Evolutionary conservation across 768 basidiomycete genomes (phyloP), one percentile per base, ranked within the genome.

Genomic region (Kwoniella bestiolae): DNA sequence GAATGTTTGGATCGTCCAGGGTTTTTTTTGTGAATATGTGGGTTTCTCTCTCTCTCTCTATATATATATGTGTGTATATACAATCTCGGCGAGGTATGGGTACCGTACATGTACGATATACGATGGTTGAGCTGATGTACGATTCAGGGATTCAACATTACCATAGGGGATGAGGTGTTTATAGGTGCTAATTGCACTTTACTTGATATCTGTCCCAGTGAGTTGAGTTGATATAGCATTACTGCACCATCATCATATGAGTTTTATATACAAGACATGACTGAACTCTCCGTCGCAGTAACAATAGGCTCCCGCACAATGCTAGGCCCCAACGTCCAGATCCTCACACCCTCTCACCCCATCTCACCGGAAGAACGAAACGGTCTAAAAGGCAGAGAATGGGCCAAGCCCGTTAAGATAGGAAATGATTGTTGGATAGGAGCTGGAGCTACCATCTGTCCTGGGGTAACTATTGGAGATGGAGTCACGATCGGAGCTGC

Each of bases 391-490:
- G 80, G 79, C 1, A 69, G 70, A 31, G 81, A 83, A 68, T 71
- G 65, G 60, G 76, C 79, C 18, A 71, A 70, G 32, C 72, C 79
- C 14, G 76, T 83, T 45, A 55, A 31, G 1, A 79, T 83, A 23
- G 82, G 77, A 5, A 67, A 79, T 14, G 82, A 83, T 61, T 79
- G 76, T 64, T 83, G 82, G 82, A 71, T 83, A 26, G 81, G 81
- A 0, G 82, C 77, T 0, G 66, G 68, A 14, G 81, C 73, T 0
- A 72, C 70, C 32, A 68, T 83, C 25, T 49, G 74, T 2, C 71
- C 77, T 2, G 77, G 78, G 3, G 78, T 82, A 2, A 79, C 66
- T 23, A 78, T 83, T 12, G 82, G 82, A 0, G 47, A 75, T 26
- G 82, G 82, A 0, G 35, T 25, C 0, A 78, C 77, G 2, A 67